These are phyloP conservation scores for Cladorrhinum sp. DNA, from an alignment of 2,329 filamentous ascomycete species.

Conservation along the genomic window DNA sequence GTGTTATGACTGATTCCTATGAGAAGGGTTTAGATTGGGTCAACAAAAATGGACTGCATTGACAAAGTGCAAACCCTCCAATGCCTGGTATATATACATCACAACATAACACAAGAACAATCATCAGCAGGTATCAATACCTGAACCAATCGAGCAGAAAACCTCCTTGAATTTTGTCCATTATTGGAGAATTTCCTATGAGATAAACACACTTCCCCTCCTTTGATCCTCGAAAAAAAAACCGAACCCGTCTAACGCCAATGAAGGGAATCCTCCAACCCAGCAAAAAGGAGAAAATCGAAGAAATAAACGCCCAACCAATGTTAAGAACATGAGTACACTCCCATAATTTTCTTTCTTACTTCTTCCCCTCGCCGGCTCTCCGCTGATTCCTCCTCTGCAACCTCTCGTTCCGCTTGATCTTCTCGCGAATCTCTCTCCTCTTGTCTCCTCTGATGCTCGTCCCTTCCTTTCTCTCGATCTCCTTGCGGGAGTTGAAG, in stretches of 20 bases:
- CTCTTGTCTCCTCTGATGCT: constrained; percentile 60
- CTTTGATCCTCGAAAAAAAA: not conserved
- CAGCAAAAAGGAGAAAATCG: not conserved
- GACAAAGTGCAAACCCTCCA: too few species aligned
- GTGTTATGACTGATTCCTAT: too few species aligned
- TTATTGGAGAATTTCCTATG: not conserved
- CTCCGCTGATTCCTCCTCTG: constrained; percentile 63
- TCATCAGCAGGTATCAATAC: not conserved
- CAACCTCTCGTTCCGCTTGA: constrained; percentile 67
- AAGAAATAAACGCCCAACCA: not conserved
- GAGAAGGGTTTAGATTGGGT: too few species aligned
- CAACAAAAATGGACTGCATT: too few species aligned
- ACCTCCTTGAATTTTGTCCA: not conserved
- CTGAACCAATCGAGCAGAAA: too few species aligned
- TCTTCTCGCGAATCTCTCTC: constrained; percentile 63
- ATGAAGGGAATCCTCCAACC: not conserved
- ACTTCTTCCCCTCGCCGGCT: constrained; percentile 2
- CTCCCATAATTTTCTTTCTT: constrained; percentile 1
- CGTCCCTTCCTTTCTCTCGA: constrained; percentile 58
- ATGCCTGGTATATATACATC: not conserved
- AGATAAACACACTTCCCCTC: not conserved
- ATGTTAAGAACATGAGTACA: not conserved
- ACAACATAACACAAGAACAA: too few species aligned
- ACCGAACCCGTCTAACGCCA: not conserved
- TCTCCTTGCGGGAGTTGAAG: constrained; percentile 73